Evolutionary conservation across 306 rosid species (phyloP), one percentile per base, ranked within the genome.

Genomic region (Fragaria iinumae): DNA sequence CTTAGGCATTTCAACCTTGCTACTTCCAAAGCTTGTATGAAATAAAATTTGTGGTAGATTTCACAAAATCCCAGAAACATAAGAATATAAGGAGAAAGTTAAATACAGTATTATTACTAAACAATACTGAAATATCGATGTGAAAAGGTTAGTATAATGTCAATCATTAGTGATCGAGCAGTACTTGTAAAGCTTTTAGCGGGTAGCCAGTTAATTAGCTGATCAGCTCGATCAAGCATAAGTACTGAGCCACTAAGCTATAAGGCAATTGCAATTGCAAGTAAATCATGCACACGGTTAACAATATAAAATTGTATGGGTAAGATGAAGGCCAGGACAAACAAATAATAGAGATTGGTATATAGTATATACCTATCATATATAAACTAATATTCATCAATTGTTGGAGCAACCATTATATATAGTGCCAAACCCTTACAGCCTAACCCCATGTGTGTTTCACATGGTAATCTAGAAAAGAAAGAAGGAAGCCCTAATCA

Each of bases 271-370:
- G 56, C 77, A 59, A 39, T 21, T 60, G 44, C 20, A 27, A 43
- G 59, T 75, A 80, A 81, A 83, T 43, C 43, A 80, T 52, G 68
- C 76, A 83, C 82, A 82, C 50, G 52, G 39, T 50, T 13, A 65
- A 86, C 6, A 6, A 77, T 69, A 66, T 64, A 78, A 75, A 65
- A 82, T 50, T 63, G 16, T 11, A 57, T n/a, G 83, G 72, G 75
- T n/a, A 6, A 83, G 47, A 73, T 41, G 77, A 74, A 59, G 18
- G 13, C 29, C 57, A 62, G 67, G 63, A 83, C 80, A 87, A 74
- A 82, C 27, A 17, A 76, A 72, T 80, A 75, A 81, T 79, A 45
- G 70, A 83, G 75, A 78, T 66, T 6, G 84, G 87, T 73, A 85
- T 81, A 80, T 84, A 57, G 86, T 73, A 85, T 81, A 80, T 84